Evolutionary conservation across 306 rosid species (phyloP).

Genomic region (Hippophae rhamnoides): DNA sequence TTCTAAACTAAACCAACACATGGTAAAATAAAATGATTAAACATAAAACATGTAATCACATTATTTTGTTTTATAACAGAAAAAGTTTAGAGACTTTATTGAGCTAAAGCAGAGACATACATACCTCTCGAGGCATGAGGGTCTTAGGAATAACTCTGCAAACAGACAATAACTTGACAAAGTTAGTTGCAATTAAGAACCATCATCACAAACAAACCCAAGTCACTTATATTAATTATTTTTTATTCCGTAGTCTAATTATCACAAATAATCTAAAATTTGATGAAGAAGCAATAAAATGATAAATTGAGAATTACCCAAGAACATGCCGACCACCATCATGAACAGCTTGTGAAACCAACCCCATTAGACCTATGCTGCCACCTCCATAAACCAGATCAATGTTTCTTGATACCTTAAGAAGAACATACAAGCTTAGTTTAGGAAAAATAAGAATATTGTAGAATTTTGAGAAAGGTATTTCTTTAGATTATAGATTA

Average conservation of each 20-base stretch:
- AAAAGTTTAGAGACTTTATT: slow-evolving; percentile 44
- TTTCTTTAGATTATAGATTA: slow-evolving; percentile 9
- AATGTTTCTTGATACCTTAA: slow-evolving; percentile 86
- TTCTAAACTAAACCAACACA: slow-evolving; percentile 13
- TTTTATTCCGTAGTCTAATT: neutral
- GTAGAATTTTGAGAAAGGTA: slow-evolving; percentile 4
- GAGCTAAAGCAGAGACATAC: slow-evolving; percentile 43
- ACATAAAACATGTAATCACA: neutral
- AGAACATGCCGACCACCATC: slow-evolving; percentile 97
- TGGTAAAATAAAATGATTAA: slow-evolving; percentile 19
- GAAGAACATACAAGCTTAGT: slow-evolving; percentile 19
- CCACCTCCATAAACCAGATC: slow-evolving; percentile 98
- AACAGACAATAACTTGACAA: slow-evolving; percentile 59
- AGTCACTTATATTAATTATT: slow-evolving; percentile 28
- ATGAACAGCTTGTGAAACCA: slow-evolving; percentile 99
- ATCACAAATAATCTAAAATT: slow-evolving; percentile 6
- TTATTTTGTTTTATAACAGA: slow-evolving; percentile 4
- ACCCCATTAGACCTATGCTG: slow-evolving; percentile 97
- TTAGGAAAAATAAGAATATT: slow-evolving; percentile 11
- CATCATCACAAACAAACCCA: slow-evolving; percentile 24
- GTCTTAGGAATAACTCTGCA: slow-evolving; percentile 99
- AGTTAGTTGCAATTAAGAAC: slow-evolving; percentile 37
- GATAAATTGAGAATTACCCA: slow-evolving; percentile 43
- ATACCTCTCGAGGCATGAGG: slow-evolving; percentile 99
- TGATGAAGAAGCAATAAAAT: slow-evolving; percentile 7